Evolutionary conservation across 2,329 filamentous ascomycete species (phyloP).

Genomic region (Penicillium sp.): DNA sequence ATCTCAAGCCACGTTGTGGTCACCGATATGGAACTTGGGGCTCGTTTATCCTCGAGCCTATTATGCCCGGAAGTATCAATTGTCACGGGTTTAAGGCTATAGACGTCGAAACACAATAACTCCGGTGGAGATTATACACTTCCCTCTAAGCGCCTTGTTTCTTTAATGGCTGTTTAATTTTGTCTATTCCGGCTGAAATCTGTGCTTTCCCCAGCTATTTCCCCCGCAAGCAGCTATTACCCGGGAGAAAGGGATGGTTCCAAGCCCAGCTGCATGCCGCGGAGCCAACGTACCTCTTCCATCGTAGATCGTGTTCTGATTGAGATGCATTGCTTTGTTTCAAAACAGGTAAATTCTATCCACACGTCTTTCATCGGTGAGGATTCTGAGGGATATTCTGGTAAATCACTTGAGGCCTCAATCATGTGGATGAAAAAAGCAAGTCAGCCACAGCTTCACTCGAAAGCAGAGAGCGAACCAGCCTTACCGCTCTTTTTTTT

Average conservation of each 20-base stretch:
- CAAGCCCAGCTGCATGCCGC: constrained; percentile 24
- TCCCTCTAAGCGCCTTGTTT: background rate
- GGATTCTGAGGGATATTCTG: background rate
- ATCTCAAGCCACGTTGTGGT: constrained; percentile 16
- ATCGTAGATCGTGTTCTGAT: constrained; percentile 11
- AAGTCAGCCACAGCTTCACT: background rate
- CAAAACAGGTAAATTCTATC: constrained; percentile 1
- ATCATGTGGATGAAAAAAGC: constrained; percentile 9
- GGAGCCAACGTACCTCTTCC: constrained; percentile 23
- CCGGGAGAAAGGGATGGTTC: constrained; percentile 22
- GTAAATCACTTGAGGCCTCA: constrained; percentile 1
- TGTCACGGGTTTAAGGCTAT: background rate
- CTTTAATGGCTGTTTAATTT: background rate
- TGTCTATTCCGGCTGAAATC: background rate
- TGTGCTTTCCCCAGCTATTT: background rate
- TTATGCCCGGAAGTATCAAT: background rate
- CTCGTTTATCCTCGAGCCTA: background rate
- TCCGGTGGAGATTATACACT: background rate
- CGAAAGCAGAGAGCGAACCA: background rate
- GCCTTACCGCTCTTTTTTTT: constrained; percentile 17
- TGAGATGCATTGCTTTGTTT: constrained; percentile 16
- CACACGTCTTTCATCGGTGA: constrained; percentile 5
- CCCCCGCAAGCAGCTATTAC: constrained; percentile 18
- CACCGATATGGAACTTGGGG: background rate
- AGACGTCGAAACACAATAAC: background rate